Percentiles rank a stretch among this genome's conserved stretches.
These are phyloP conservation scores for Lactifluus subvellereus DNA, from an alignment of 768 basidiomycete species.

Conservation along the genomic window DNA sequence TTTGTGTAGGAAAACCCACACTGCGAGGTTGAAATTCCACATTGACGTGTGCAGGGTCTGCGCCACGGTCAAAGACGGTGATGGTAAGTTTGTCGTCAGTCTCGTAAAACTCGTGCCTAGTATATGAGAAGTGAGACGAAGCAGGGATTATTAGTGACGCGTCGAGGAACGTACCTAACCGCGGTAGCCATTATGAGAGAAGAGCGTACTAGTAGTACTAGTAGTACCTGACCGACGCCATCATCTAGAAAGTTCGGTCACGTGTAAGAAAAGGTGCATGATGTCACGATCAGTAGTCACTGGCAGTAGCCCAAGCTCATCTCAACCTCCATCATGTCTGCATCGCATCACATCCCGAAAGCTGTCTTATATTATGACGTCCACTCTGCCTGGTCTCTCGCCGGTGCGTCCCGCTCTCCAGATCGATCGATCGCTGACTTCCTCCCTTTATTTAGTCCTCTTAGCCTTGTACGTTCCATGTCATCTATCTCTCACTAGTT, in stretches of 20 bases:
- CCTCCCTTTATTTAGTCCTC: constrained; percentile 6
- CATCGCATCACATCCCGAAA: constrained; percentile 44
- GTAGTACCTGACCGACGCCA: neutral
- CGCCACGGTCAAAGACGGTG: constrained; percentile 75
- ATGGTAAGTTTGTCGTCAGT: constrained; percentile 69
- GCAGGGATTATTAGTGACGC: neutral
- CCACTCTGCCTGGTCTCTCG: constrained; percentile 57
- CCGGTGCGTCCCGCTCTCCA: constrained; percentile 36
- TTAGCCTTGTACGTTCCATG: constrained; percentile 20
- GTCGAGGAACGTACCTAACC: constrained; percentile 12
- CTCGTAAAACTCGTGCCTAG: constrained; percentile 76
- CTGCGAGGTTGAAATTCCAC: constrained; percentile 60
- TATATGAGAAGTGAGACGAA: neutral
- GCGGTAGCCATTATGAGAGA: constrained; percentile 8
- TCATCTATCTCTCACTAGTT: neutral
- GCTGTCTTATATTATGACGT: constrained; percentile 74
- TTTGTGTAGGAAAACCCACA: constrained; percentile 33
- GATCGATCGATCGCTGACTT: neutral
- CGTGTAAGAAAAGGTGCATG: neutral
- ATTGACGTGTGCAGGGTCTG: constrained; percentile 55
- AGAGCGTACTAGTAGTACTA: neutral
- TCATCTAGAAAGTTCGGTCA: constrained; percentile 20
- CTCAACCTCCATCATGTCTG: constrained; percentile 19
- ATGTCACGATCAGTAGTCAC: neutral
- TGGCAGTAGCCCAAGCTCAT: neutral